Base-by-base conservation (phyloP, 176 grass and related monocot species). In the Chloris gayana region DNA sequence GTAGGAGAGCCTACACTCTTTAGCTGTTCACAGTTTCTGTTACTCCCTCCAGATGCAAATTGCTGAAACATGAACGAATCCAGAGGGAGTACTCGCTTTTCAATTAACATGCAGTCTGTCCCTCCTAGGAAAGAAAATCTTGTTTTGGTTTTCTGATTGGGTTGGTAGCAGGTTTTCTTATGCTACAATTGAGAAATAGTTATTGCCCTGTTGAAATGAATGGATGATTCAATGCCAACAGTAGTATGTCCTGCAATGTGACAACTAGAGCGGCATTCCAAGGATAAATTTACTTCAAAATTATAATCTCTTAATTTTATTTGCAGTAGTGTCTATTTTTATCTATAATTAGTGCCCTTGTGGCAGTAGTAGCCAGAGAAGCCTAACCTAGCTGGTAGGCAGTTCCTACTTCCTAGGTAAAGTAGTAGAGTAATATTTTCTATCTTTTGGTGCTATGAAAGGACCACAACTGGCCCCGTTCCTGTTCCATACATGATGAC, bases 1-100 rank as follows among this genome's bases (percentile, higher is more conserved):
- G 97, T 99, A 93, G 62, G 75, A 69, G 64, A 51, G 22, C 51
- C n/a, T 69, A 78, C 14, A 67, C 33, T 41, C 27, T 34, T 69
- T 31, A 37, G 45, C 76, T 65, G 27, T n/a, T 14, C 1, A 31
- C 24, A 64, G 46, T 50, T 65, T 70, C 10, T 85, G 67, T 79
- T 71, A 44, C 69, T 26, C 14, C 27, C 27, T 18, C 50, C 50
- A 54, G 18, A 54, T 54, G 50, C 50, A 54, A 54, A 54, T 54
- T 54, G 18, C 22, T 54, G 19, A 54, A 50, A 50, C 47, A 54
- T 22, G 50, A 54, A 7, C 5, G 6, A 21, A 13, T 57, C 54
- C 8, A 7, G 7, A 57, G 54, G 22, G 22, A 54, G 41, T 61
- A 44, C 33, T 37, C 14, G 7, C 34, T 37, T 73, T 85, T 79